Conservation (phyloP, 2,329 filamentous ascomycete genomes). For the Phaeosphaeria sp. region DNA sequence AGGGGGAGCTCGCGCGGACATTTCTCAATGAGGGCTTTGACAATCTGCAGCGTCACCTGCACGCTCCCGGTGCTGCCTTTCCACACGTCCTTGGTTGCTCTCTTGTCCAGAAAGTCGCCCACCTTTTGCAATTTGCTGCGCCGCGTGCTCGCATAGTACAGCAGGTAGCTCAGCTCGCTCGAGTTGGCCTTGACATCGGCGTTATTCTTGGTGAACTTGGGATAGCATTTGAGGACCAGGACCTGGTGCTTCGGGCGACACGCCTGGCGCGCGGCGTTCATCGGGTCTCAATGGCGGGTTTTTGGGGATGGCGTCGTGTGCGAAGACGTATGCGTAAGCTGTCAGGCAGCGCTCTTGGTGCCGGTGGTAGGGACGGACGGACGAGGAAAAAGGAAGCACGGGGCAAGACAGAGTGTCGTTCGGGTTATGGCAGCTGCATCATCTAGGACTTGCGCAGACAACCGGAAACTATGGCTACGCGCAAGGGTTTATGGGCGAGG, state of each 20-base stretch:
- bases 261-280: constrained; percentile 66
- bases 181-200: constrained; percentile 95
- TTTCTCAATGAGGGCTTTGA: constrained; percentile 91
- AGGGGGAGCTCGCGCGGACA: constrained; percentile 87
- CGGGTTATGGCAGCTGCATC: constrained; percentile 13
- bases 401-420: constrained; percentile 4
- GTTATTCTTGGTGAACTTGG: constrained; percentile 82
- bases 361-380: background rate
- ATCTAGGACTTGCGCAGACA: constrained; percentile 5
- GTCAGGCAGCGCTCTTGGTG: background rate
- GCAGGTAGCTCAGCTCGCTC: constrained; percentile 93
- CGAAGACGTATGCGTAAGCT: background rate
- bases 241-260: constrained; percentile 95
- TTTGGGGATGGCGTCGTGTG: background rate
- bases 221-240: constrained; percentile 94
- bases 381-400: constrained; percentile 2
- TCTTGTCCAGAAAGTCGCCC: constrained; percentile 91
- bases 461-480: background rate
- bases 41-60: constrained; percentile 91
- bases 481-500: background rate
- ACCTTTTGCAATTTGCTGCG: constrained; percentile 97
- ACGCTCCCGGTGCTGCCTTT: constrained; percentile 88
- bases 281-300: constrained; percentile 33
- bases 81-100: constrained; percentile 90
- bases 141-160: constrained; percentile 95